Evolutionary conservation across 805 yeast genomes (phyloP).

Genomic region (Starmera amethionina): DNA sequence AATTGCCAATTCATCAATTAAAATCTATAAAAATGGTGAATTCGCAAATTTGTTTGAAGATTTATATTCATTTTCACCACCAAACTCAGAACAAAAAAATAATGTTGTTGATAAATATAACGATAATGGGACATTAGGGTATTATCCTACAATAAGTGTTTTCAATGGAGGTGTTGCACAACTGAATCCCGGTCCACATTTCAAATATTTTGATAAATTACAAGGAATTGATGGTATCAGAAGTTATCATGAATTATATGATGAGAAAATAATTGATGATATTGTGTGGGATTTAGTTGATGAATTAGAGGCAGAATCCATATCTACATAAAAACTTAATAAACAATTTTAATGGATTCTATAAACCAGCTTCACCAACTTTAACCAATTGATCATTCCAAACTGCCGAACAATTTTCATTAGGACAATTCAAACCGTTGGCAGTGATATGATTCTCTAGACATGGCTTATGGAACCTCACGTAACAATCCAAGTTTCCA

Average conservation of each 20-base stretch:
- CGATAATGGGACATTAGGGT: slow-evolving; percentile 84
- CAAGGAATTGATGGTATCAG: slow-evolving; percentile 27
- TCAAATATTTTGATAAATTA: slow-evolving; percentile 33
- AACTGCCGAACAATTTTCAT: slow-evolving; percentile 14
- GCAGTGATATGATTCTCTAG: slow-evolving; percentile 27
- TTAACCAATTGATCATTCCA: slow-evolving; percentile 10
- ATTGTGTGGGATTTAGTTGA: slow-evolving; percentile 77
- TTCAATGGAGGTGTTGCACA: slow-evolving; percentile 70
- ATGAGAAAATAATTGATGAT: slow-evolving; percentile 69
- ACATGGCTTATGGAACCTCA: slow-evolving; percentile 42
- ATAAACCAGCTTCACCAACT: slow-evolving; percentile 5
- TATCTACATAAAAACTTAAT: slow-evolving; percentile 21
- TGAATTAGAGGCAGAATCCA: slow-evolving; percentile 58
- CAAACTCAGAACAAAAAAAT: slow-evolving; percentile 47
- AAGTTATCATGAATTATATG: slow-evolving; percentile 50
- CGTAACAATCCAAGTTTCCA: slow-evolving; percentile 21
- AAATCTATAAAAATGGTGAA: slow-evolving; percentile 71
- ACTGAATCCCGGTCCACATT: slow-evolving; percentile 59
- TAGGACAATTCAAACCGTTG: slow-evolving; percentile 25
- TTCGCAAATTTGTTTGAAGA: slow-evolving; percentile 60
- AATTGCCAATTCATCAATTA: slow-evolving; percentile 48
- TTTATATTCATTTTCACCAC: slow-evolving; percentile 71
- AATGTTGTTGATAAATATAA: slow-evolving; percentile 31
- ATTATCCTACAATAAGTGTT: slow-evolving; percentile 83
- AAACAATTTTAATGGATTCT: not conserved